Evolutionary conservation across 129 eudicot species (phyloP).

Genomic region (Flaveria robusta): DNA sequence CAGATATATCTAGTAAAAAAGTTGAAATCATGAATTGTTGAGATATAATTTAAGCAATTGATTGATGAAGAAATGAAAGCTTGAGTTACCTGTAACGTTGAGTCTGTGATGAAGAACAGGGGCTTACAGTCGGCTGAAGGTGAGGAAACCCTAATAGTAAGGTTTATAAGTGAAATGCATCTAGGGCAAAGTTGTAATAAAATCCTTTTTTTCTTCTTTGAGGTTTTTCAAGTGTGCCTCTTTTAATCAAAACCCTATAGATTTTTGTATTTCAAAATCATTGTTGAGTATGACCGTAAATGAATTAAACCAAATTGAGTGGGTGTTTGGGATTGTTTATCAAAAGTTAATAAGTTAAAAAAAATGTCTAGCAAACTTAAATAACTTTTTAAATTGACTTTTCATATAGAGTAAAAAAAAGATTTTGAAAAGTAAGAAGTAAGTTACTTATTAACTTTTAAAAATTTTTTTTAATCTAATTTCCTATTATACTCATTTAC

Average conservation of each 20-base stretch:
- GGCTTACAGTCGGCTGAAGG: conserved; percentile 17
- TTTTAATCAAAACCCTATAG: not conserved
- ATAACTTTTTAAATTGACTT: no score
- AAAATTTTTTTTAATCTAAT: no score
- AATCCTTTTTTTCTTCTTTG: not conserved
- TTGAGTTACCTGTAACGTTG: not conserved
- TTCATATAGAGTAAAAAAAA: no score
- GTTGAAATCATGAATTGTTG: not conserved
- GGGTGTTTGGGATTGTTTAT: no score
- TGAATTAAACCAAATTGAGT: no score
- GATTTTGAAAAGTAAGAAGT: no score
- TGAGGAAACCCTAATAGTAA: not conserved
- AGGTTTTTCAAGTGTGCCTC: not conserved
- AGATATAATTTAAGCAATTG: not conserved
- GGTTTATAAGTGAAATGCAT: conserved; percentile 1
- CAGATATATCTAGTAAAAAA: not conserved
- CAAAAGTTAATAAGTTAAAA: no score
- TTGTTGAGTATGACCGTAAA: no score
- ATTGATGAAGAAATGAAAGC: not conserved
- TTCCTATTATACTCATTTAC: no score
- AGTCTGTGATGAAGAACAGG: not conserved
- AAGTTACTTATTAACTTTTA: no score
- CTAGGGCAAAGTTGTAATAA: not conserved
- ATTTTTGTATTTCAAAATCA: not conserved
- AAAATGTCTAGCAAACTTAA: no score